Evolutionary conservation across 306 rosid species (phyloP).

Genomic region (Heteromeles arbutifolia): DNA sequence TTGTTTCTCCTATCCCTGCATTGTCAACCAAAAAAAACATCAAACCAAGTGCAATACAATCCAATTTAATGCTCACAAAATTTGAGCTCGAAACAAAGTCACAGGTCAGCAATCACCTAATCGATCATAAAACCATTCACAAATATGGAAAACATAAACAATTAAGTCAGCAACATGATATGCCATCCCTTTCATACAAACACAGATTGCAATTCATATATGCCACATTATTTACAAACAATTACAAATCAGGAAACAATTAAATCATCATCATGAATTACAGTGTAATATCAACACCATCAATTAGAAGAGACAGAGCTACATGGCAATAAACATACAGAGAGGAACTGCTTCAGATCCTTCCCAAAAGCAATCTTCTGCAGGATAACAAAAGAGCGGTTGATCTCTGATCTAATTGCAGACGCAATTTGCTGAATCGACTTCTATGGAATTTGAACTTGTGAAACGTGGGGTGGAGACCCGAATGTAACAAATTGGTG

Average conservation of each 20-base stretch:
- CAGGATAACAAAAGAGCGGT: constrained; percentile 45
- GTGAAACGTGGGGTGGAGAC: constrained; percentile 66
- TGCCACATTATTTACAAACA: neutral
- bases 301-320: neutral
- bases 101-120: neutral
- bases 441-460: constrained; percentile 66
- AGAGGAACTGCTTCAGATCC: constrained; percentile 76
- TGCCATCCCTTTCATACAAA: no score
- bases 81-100: no score
- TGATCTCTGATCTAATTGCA: constrained; percentile 58
- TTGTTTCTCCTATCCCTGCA: no score
- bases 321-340: constrained; percentile 39
- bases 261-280: neutral
- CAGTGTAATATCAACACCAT: neutral
- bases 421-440: constrained; percentile 62
- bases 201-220: no score
- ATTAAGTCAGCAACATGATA: no score
- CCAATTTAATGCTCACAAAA: no score
- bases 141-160: no score
- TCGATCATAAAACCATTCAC: no score
- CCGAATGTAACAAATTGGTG: constrained; percentile 22
- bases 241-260: neutral
- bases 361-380: constrained; percentile 84
- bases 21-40: no score
- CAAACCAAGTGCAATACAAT: no score